Conservation (phyloP, 2,329 filamentous ascomycete species). For the Coniochaeta sp. region DNA sequence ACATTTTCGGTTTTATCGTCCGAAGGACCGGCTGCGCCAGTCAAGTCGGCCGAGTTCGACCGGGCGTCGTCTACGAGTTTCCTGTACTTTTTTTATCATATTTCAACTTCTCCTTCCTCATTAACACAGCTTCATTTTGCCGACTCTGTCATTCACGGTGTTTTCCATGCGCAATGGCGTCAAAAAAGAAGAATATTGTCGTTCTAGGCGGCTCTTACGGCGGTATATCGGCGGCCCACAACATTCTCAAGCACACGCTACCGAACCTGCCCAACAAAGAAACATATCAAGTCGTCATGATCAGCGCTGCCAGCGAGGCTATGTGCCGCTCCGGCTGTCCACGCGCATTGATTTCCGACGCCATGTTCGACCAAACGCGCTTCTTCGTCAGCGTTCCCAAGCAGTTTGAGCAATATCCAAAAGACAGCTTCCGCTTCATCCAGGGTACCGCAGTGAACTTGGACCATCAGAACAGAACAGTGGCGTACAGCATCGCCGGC, state of each 20-base stretch:
- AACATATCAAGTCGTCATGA: constrained; percentile 31
- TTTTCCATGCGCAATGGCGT: neutral
- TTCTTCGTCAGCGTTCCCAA: constrained; percentile 31
- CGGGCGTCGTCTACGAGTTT: neutral
- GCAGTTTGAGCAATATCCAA: constrained; percentile 30
- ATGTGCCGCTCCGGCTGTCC: constrained; percentile 36
- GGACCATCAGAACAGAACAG: constrained; percentile 22
- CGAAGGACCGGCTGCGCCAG: neutral
- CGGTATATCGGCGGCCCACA: constrained; percentile 43
- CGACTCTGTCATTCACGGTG: neutral
- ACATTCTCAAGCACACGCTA: constrained; percentile 42
- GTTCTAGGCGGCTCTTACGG: constrained; percentile 46
- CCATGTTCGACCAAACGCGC: constrained; percentile 32
- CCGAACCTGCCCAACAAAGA: constrained; percentile 27
- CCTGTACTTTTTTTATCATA: neutral
- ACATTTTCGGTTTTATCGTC: neutral
- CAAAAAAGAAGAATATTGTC: constrained; percentile 30
- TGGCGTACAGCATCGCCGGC: constrained; percentile 17
- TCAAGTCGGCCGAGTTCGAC: neutral
- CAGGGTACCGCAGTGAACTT: constrained; percentile 29
- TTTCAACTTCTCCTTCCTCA: neutral
- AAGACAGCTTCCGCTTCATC: constrained; percentile 29
- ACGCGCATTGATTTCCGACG: constrained; percentile 37
- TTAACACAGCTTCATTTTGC: neutral
- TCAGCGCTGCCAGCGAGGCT: constrained; percentile 31